Base-by-base conservation (phyloP, 495 filamentous ascomycete species). In the Podospora tetraspora region DNA sequence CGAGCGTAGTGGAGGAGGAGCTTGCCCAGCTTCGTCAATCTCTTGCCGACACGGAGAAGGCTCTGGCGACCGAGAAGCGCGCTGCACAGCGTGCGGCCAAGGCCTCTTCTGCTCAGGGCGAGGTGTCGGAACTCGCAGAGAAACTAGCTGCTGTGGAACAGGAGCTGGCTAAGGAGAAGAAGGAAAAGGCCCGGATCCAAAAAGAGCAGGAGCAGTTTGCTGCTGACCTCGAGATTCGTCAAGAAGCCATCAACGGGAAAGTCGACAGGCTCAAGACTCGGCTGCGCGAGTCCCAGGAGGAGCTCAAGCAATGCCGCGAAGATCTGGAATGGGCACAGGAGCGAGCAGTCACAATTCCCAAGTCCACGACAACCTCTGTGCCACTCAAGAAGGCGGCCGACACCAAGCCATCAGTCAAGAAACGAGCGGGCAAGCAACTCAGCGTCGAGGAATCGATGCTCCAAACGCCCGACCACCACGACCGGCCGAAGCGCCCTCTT, bases 231-330 rank as follows among this genome's bases (percentile, higher is more conserved):
- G 84, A 89, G 61, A 78, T 79, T 19, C 84, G 86, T 57, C 86
- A 84, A 57, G 78, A 84, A 23, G 78, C 85, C 1, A 79, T 91
- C 8, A 89, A 93, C 68, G 86, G 84, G 64, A 91, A 87, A 73
- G 76, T 94, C 30, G 89, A 90, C 57, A 84, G 86, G 34, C 81
- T 92, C 52, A 86, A 83, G 66, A 84, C 81, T 29, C 93, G 94
- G 73, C 77, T 93, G 10, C 85, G 82, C 34, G 81, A 84, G 22
- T 84, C 87, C 0, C 91, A 90, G 69, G 88, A 90, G 37, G 85
- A 90, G 72, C 85, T 93, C n/a, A 91, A 90, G 71, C 76, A 85
- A 65, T 81, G 77, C 30, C 83, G 84, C 61, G 71, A 75, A 37
- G 81, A 84, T 37, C 78, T 84, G 43, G 73, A 73, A 32, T 78